These are phyloP conservation scores for Pichia sp. DNA, from an alignment of 1,139 yeast species.

Conservation along the genomic window DNA sequence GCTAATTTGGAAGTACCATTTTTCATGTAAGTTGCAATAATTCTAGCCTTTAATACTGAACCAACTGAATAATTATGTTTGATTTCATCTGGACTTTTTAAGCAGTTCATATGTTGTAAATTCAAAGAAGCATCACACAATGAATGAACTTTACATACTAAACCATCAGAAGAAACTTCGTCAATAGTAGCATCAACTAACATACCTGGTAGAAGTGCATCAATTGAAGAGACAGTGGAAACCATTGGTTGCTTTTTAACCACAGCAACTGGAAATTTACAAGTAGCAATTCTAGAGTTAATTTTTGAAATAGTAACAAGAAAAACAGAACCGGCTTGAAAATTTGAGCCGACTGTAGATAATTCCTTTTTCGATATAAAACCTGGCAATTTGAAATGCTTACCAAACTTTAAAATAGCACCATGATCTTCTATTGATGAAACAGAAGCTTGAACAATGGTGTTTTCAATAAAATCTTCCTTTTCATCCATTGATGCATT, in stretches of 20 bases:
- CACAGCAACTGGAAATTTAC: slow-evolving; percentile 38
- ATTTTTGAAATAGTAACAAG: slow-evolving; percentile 44
- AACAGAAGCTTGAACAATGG: slow-evolving; percentile 69
- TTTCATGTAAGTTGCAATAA: slow-evolving; percentile 52
- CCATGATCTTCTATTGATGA: slow-evolving; percentile 90
- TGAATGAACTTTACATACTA: slow-evolving; percentile 61
- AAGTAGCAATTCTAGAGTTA: slow-evolving; percentile 54
- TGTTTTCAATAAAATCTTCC: slow-evolving; percentile 52
- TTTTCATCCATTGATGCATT: slow-evolving; percentile 53
- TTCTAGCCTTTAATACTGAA: slow-evolving; percentile 59
- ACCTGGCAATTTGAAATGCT: slow-evolving; percentile 45
- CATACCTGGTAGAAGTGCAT: slow-evolving; percentile 80
- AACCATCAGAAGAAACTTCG: slow-evolving; percentile 55
- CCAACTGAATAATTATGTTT: slow-evolving; percentile 64
- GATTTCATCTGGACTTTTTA: slow-evolving; percentile 42
- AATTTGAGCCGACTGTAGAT: slow-evolving; percentile 25
- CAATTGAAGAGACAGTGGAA: slow-evolving; percentile 59
- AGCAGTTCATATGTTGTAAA: slow-evolving; percentile 49
- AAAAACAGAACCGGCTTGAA: slow-evolving; percentile 42
- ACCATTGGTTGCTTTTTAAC: slow-evolving; percentile 42
- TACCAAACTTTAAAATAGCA: slow-evolving; percentile 66
- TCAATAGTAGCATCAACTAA: slow-evolving; percentile 69
- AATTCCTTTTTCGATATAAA: slow-evolving; percentile 72
- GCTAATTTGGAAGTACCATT: slow-evolving; percentile 56
- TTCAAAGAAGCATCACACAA: slow-evolving; percentile 67